Percentiles rank a stretch among this genome's conserved stretches.
Evolutionary conservation across 352 stramenopile species (phyloP).

Genomic region (Globisporangium emineosum): DNA sequence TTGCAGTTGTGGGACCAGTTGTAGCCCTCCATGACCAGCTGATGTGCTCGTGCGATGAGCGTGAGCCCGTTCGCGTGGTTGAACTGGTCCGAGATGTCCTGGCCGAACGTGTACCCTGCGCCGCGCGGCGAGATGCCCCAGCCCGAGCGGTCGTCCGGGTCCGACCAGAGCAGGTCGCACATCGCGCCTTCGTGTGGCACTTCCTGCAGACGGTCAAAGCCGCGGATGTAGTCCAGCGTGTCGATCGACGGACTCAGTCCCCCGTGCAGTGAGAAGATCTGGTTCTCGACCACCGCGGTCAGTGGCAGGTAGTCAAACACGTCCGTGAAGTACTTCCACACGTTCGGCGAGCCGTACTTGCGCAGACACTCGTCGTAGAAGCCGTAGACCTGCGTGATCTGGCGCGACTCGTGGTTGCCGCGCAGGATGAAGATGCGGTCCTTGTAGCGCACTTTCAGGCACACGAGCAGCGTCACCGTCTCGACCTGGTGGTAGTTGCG

Average conservation of each 20-base stretch:
- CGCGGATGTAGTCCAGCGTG: slow-evolving; percentile 92
- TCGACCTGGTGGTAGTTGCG: slow-evolving; percentile 54
- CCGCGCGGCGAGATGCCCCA: slow-evolving; percentile 95
- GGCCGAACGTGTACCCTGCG: slow-evolving; percentile 92
- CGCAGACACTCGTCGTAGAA: slow-evolving; percentile 99
- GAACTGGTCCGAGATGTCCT: slow-evolving; percentile 92
- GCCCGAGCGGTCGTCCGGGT: slow-evolving; percentile 93
- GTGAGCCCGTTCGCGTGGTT: slow-evolving; percentile 92
- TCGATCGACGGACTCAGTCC: slow-evolving; percentile 87
- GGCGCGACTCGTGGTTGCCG: slow-evolving; percentile 95
- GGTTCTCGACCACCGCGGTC: slow-evolving; percentile 94
- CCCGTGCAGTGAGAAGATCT: slow-evolving; percentile 88
- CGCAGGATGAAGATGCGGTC: slow-evolving; percentile 89
- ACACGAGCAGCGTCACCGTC: slow-evolving; percentile 90
- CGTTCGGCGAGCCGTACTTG: slow-evolving; percentile 95
- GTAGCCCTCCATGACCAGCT: slow-evolving; percentile 93
- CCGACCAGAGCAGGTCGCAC: slow-evolving; percentile 98
- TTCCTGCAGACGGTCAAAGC: slow-evolving; percentile 94
- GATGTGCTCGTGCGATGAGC: slow-evolving; percentile 92
- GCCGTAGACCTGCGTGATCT: slow-evolving; percentile 96
- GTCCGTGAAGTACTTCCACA: slow-evolving; percentile 82
- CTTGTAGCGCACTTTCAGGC: slow-evolving; percentile 93
- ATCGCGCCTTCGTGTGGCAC: slow-evolving; percentile 97
- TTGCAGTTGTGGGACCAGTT: slow-evolving; percentile 96
- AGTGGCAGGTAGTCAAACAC: slow-evolving; percentile 96